Percentiles rank a stretch among this genome's conserved stretches.
These are phyloP conservation scores for Talaromyces nanjingensis DNA, from an alignment of 495 filamentous ascomycete genomes.

Conservation along the genomic window DNA sequence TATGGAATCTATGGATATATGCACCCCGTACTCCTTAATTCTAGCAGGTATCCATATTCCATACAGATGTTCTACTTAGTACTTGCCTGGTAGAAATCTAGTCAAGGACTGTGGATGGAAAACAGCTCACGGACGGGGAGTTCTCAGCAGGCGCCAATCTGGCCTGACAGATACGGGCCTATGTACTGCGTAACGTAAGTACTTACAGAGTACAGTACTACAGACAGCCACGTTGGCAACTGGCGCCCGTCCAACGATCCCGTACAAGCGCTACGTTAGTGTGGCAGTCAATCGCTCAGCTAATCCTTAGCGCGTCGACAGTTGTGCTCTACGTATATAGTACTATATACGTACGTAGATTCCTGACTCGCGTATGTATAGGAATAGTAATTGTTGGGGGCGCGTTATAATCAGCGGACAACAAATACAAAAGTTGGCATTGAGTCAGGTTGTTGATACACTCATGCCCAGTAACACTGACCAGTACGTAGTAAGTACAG, in stretches of 20 bases:
- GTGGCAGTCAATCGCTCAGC: not conserved
- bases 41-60: not conserved
- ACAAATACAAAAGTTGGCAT: not conserved
- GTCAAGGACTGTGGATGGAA: too few relatives aligned
- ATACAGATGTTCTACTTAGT: not conserved
- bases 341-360: not conserved
- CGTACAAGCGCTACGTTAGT: not conserved
- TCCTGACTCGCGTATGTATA: not conserved
- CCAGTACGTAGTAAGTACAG: too few relatives aligned
- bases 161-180: not conserved
- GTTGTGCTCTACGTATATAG: not conserved
- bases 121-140: not conserved
- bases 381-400: not conserved
- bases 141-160: not conserved
- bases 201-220: not conserved
- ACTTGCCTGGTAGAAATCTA: too few relatives aligned
- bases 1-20: not conserved
- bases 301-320: not conserved
- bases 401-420: not conserved
- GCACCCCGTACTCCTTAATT: not conserved
- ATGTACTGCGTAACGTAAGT: too few relatives aligned
- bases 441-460: not conserved
- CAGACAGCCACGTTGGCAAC: not conserved
- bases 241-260: not conserved
- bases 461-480: not conserved